phyloP scores from a whole-genome alignment of 1,284 basidiomycete species.

The Boletus sp. region DNA sequence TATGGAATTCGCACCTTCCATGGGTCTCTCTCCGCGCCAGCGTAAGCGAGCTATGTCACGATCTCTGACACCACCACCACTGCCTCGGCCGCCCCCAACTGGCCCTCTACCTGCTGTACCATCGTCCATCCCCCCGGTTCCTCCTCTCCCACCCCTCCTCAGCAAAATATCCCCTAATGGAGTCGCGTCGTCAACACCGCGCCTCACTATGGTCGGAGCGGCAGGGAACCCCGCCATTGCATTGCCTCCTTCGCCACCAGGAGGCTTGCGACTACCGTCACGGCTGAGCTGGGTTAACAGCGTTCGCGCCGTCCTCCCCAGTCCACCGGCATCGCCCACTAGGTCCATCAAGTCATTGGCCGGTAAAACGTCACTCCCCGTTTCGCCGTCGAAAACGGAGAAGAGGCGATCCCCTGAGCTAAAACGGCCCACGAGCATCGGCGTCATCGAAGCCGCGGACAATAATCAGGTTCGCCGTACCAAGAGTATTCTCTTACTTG shows the following conservation, averaged over 20 bases:
- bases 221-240: conserved; percentile 15
- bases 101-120: conserved; percentile 38
- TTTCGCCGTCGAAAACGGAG: conserved; percentile 20
- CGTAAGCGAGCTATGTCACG: conserved; percentile 32
- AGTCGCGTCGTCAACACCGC: conserved; percentile 12
- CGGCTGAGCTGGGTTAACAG: conserved; percentile 37
- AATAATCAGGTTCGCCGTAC: conserved; percentile 32
- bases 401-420: conserved; percentile 15
- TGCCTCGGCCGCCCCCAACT: conserved; percentile 33
- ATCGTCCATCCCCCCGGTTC: conserved; percentile 30
- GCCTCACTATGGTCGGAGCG: conserved; percentile 12
- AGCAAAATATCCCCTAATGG: conserved; percentile 19
- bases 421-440: conserved; percentile 34
- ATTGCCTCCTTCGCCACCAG: conserved; percentile 34
- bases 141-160: conserved; percentile 31
- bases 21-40: conserved; percentile 19
- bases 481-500: conserved; percentile 39
- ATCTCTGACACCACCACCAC: conserved; percentile 32
- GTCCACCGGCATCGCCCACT: conserved; percentile 37
- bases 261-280: conserved; percentile 37
- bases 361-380: conserved; percentile 8
- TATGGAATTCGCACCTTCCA: conserved; percentile 9
- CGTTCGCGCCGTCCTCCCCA: conserved; percentile 36
- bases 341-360: conserved; percentile 18
- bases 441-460: conserved; percentile 38